Evolutionary conservation across 2,329 filamentous ascomycete genomes (phyloP).

Genomic region (Fusarium hostae): DNA sequence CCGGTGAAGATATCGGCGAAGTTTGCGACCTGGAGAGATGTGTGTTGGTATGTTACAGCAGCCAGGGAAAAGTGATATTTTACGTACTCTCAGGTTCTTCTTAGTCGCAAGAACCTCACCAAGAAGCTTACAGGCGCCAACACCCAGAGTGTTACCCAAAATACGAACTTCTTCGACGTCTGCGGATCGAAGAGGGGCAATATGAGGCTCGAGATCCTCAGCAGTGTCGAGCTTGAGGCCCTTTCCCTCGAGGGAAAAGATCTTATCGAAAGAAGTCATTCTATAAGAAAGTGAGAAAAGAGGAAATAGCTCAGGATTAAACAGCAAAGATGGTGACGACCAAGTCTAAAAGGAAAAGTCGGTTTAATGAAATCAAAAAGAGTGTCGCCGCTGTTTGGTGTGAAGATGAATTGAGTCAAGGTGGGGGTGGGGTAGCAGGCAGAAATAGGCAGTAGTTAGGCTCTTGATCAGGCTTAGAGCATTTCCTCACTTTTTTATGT

Average conservation of each 20-base stretch:
- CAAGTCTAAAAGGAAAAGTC: conserved; percentile 26
- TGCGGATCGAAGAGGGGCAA: conserved; percentile 77
- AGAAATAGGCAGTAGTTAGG: conserved; percentile 34
- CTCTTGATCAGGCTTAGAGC: conserved; percentile 19
- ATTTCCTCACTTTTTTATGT: neutral
- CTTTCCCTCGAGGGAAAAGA: conserved; percentile 92
- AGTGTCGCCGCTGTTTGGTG: conserved; percentile 32
- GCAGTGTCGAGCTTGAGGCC: conserved; percentile 92
- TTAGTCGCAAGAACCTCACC: conserved; percentile 87
- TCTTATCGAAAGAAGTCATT: conserved; percentile 60
- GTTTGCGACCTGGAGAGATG: conserved; percentile 74
- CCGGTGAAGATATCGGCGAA: conserved; percentile 98
- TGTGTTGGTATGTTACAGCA: neutral
- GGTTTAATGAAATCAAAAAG: conserved; percentile 33
- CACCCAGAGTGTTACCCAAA: conserved; percentile 90
- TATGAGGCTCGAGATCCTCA: conserved; percentile 85
- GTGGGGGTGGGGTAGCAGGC: conserved; percentile 44
- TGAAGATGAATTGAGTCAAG: conserved; percentile 34
- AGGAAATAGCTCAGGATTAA: conserved; percentile 10
- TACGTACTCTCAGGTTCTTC: conserved; percentile 77
- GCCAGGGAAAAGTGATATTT: neutral
- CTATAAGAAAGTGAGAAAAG: conserved; percentile 19
- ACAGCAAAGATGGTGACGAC: conserved; percentile 18
- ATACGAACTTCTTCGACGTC: conserved; percentile 88
- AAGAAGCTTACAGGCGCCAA: conserved; percentile 86